Conservation (phyloP, 305 asterid genomes). For the Plantago lanceolata region DNA sequence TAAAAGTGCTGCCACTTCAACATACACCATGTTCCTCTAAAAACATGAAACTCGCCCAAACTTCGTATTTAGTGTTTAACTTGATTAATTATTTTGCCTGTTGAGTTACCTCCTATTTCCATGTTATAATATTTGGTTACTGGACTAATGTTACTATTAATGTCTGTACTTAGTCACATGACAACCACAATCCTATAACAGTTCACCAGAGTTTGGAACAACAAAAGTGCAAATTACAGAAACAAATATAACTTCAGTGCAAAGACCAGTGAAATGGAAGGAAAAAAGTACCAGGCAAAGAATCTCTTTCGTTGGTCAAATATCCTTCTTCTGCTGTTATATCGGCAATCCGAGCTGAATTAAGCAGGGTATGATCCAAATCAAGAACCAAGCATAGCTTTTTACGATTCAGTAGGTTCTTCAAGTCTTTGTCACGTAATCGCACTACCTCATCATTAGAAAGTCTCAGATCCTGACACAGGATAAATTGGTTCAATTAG, state of each 20-base stretch:
- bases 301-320: slow-evolving; percentile 44
- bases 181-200: too few relatives aligned
- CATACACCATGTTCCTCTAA: too few relatives aligned
- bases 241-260: neutral
- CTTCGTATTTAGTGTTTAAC: too few relatives aligned
- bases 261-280: neutral
- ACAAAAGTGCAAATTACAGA: neutral
- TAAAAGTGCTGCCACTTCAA: neutral
- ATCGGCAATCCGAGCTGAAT: slow-evolving; percentile 63
- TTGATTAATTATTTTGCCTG: too few relatives aligned
- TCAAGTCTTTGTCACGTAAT: slow-evolving; percentile 69
- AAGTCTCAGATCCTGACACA: slow-evolving; percentile 72
- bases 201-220: neutral
- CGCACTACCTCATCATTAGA: slow-evolving; percentile 61
- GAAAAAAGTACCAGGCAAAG: slow-evolving; percentile 59
- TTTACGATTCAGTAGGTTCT: slow-evolving; percentile 47
- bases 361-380: slow-evolving; percentile 87
- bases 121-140: too few relatives aligned
- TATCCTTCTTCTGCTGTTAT: slow-evolving; percentile 56
- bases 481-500: slow-evolving; percentile 19
- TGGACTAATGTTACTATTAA: too few relatives aligned
- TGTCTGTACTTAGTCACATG: too few relatives aligned
- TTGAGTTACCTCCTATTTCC: too few relatives aligned
- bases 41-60: too few relatives aligned
- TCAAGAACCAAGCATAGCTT: slow-evolving; percentile 84